A percentile compares a stretch with the other conserved stretches of the same genome.
Conservation (phyloP, 179 eudicot genomes). For the Sideroxylon spinosum region DNA sequence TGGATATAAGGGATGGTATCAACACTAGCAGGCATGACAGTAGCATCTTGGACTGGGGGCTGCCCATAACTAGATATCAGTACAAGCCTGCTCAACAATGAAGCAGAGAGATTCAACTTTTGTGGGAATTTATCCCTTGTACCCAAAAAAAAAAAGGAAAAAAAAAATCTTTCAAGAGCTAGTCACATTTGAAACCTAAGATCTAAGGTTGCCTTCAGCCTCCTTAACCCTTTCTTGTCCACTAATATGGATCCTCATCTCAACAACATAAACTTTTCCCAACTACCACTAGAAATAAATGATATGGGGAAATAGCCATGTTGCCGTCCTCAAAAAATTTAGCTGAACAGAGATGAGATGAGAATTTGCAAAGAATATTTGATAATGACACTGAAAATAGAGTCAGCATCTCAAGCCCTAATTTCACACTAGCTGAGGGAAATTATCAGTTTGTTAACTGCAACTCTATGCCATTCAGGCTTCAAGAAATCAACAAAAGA, state of each 20-base stretch:
- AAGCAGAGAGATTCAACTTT: too few relatives aligned
- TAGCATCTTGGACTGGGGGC: too few relatives aligned
- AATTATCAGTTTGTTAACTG: background rate
- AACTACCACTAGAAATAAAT: background rate
- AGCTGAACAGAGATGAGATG: background rate
- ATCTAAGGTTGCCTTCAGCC: background rate
- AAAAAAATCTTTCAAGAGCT: background rate
- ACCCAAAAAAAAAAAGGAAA: background rate
- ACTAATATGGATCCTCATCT: too few relatives aligned
- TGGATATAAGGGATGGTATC: background rate
- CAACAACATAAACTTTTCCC: background rate
- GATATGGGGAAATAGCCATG: background rate
- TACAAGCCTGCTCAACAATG: too few relatives aligned
- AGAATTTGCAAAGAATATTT: background rate
- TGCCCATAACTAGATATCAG: too few relatives aligned
- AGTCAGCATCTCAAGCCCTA: background rate
- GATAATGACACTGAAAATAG: background rate
- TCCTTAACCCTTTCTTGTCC: background rate
- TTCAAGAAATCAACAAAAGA: background rate
- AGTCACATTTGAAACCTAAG: background rate
- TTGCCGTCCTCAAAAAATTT: background rate
- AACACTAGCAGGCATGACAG: too few relatives aligned
- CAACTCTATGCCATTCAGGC: background rate
- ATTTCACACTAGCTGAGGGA: background rate
- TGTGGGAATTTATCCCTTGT: too few relatives aligned